phyloP scores from a whole-genome alignment of 1,284 basidiomycete genomes.

The Schizophyllum commune region DNA sequence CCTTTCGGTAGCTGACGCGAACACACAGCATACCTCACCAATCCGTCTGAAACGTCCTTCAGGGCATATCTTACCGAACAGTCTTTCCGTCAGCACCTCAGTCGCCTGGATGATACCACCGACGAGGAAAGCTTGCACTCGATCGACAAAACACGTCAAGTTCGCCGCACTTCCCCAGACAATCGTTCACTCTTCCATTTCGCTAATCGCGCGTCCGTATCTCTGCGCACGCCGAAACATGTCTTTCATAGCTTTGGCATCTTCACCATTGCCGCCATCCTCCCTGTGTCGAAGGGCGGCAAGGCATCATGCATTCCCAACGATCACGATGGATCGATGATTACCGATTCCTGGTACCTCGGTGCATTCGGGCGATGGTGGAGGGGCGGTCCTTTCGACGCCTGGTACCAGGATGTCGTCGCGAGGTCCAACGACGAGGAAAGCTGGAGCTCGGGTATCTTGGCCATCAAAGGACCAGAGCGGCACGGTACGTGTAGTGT shows the following conservation, averaged over 20 bases:
- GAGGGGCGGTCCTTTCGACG: slow-evolving; percentile 64
- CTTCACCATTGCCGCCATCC: slow-evolving; percentile 80
- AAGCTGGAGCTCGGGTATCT: slow-evolving; percentile 64
- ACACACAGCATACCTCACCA: slow-evolving; percentile 80
- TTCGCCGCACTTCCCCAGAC: slow-evolving; percentile 24
- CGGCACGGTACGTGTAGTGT: neutral
- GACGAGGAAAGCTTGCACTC: slow-evolving; percentile 33
- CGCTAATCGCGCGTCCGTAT: slow-evolving; percentile 85
- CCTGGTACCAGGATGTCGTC: slow-evolving; percentile 63
- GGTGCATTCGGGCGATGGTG: slow-evolving; percentile 87
- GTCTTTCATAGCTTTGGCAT: slow-evolving; percentile 79
- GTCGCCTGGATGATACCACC: slow-evolving; percentile 68
- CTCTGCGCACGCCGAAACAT: slow-evolving; percentile 90
- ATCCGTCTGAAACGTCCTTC: slow-evolving; percentile 89
- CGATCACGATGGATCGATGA: slow-evolving; percentile 33
- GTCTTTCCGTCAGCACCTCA: slow-evolving; percentile 90
- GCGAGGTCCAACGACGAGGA: slow-evolving; percentile 61
- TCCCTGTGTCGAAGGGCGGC: slow-evolving; percentile 16
- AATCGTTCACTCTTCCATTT: slow-evolving; percentile 70
- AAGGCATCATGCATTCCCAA: neutral
- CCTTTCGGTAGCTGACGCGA: slow-evolving; percentile 8
- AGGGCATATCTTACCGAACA: slow-evolving; percentile 91
- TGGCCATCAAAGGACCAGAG: slow-evolving; percentile 52
- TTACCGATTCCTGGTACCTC: slow-evolving; percentile 77
- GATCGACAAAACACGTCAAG: slow-evolving; percentile 26